These are phyloP conservation scores for Helicostylum pulchrum DNA, from an alignment of 192 early-diverging fungal species.

Conservation along the genomic window DNA sequence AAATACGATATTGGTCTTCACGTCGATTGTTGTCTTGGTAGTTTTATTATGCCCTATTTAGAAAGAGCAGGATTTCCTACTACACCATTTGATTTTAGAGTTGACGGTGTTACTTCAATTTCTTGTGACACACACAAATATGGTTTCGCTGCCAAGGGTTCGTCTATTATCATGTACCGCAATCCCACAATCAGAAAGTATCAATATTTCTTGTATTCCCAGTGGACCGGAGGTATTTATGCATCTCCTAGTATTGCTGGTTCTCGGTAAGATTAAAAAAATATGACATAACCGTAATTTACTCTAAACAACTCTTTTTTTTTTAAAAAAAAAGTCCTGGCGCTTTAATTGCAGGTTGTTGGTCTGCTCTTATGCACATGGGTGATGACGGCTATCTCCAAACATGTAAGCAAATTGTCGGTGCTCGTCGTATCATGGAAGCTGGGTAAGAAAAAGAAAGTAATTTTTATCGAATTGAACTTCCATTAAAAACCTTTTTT, in stretches of 20 bases:
- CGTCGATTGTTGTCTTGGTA: conserved; percentile 94
- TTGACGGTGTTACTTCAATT: conserved; percentile 91
- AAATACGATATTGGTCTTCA: conserved; percentile 86
- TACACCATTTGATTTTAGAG: conserved; percentile 80
- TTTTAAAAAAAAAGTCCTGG: conserved; percentile 72
- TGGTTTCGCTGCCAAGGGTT: conserved; percentile 98
- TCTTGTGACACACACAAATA: conserved; percentile 99
- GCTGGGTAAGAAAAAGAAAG: conserved; percentile 45
- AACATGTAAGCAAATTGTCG: conserved; percentile 76
- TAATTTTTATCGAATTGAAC: not conserved
- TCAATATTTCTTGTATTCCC: conserved; percentile 88
- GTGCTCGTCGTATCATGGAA: conserved; percentile 65
- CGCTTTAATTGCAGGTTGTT: conserved; percentile 93
- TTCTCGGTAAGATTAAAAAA: conserved; percentile 52
- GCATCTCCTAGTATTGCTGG: conserved; percentile 90
- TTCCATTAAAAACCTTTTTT: not conserved
- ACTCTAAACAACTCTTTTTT: not conserved
- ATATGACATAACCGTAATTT: not conserved
- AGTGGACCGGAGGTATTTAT: conserved; percentile 97
- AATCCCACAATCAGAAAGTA: conserved; percentile 75
- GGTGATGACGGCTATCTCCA: conserved; percentile 86
- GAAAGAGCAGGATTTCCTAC: conserved; percentile 91
- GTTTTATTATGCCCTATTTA: conserved; percentile 91
- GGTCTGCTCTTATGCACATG: conserved; percentile 88
- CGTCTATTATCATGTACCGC: conserved; percentile 90